Base-by-base conservation (phyloP, 192 early-diverging fungal genomes). In the Coemansia aciculifera region DNA sequence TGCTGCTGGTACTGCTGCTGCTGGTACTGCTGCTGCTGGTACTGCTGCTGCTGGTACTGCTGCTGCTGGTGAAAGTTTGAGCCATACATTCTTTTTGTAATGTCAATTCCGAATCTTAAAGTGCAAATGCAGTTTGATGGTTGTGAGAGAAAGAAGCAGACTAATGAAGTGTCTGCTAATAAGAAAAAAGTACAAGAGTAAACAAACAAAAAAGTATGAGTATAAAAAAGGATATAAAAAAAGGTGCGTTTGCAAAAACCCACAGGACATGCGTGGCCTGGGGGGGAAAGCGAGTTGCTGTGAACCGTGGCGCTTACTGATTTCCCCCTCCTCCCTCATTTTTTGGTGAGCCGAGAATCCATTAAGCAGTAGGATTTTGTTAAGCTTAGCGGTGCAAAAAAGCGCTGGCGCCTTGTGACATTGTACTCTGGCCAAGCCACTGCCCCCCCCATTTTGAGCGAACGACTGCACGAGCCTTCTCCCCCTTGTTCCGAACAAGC, bases 131-230 rank as follows among this genome's bases (percentile, higher is more conserved):
- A 57, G 23, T 11, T 40, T 40, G 39, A 13, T 40, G 10, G 13
- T 21, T 23, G 59, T 34, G 32, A 48, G 49, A 32, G 59, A 15
- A 40, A 39, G 21, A 64, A 59, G 59, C 39, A 65, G 39, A 46
- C 59, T 40, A 59, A 62, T 62, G 64, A 64, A 39, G 29, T 6
- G 23, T 36, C 34, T 39, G 37, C 32, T 29, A 59, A 24, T 44
- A 43, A 27, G 9, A 61, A 56, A 19, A 10, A 23, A 24, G 24
- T n/a, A 43, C 8, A 52, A 62, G 32, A 38, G 31, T 49, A 49
- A 23, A 64, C 13, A 57, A 32, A 34, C 15, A 29, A 4, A 13
- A 27, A 27, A 27, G 24, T 27, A 1, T 27, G 15, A 63, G 32
- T 43, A 13, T 24, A 43, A 43, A 63, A 24, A 24, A 19, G 39